Conservation (phyloP, 176 grass and related monocot species). For the Pontederia paniculata region DNA sequence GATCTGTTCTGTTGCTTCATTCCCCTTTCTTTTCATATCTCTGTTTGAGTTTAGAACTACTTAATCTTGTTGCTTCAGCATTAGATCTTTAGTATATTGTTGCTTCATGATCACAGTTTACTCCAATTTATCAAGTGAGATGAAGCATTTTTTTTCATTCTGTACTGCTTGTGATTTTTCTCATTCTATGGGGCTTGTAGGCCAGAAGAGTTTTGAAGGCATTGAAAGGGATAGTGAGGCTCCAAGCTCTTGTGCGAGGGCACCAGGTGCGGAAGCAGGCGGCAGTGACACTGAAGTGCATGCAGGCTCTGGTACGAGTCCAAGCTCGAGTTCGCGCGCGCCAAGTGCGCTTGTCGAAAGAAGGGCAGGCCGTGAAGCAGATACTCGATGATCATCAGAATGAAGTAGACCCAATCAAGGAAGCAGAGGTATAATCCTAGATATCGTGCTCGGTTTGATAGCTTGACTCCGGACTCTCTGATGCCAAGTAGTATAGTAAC, state of each 20-base stretch:
- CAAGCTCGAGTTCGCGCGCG: slow-evolving; percentile 53
- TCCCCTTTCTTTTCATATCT: background rate
- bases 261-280: slow-evolving; percentile 70
- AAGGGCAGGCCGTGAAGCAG: slow-evolving; percentile 23
- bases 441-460: background rate
- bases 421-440: slow-evolving; percentile 43
- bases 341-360: slow-evolving; percentile 24
- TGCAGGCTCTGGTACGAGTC: slow-evolving; percentile 60
- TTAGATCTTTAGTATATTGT: too few relatives aligned
- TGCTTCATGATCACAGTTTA: background rate
- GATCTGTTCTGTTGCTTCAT: background rate
- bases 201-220: slow-evolving; percentile 66
- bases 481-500: background rate
- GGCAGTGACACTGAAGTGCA: slow-evolving; percentile 66
- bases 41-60: background rate
- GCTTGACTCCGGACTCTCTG: background rate
- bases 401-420: slow-evolving; percentile 36
- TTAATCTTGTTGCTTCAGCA: background rate
- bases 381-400: slow-evolving; percentile 15
- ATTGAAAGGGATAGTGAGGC: slow-evolving; percentile 62
- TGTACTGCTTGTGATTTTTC: background rate
- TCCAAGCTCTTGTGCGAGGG: slow-evolving; percentile 77
- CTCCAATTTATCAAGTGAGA: background rate
- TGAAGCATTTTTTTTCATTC: background rate
- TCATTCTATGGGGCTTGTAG: slow-evolving; percentile 8